Conservation (phyloP, 2,329 filamentous ascomycete genomes). For the Colletotrichum sp. region DNA sequence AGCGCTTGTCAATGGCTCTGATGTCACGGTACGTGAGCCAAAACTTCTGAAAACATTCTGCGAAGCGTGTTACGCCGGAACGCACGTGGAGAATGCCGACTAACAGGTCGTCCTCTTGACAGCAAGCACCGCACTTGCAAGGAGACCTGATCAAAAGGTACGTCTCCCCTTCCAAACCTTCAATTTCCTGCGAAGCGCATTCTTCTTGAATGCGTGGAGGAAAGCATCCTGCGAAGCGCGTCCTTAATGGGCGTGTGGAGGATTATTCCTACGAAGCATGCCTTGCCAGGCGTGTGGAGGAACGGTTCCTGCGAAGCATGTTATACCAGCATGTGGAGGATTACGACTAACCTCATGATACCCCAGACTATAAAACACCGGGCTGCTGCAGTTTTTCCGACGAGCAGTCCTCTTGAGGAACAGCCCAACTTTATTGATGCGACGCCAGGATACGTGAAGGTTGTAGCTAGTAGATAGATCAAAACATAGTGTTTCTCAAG, state of each 20-base stretch:
- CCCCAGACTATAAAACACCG: not conserved
- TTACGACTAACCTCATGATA: not conserved
- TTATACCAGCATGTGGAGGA: not conserved
- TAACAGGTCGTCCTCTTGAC: not conserved
- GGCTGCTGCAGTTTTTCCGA: not conserved
- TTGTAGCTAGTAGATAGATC: not conserved
- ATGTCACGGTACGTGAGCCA: not conserved
- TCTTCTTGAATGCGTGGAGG: not conserved
- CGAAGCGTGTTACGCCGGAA: not conserved
- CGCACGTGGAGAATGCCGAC: not conserved
- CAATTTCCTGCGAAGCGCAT: not conserved
- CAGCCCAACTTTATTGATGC: not conserved
- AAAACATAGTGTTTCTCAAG: not conserved
- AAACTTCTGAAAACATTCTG: not conserved
- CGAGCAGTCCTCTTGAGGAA: not conserved
- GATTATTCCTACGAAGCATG: not conserved
- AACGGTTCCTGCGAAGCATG: not conserved
- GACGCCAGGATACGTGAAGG: not conserved
- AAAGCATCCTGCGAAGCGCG: not conserved
- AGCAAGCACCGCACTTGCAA: not conserved
- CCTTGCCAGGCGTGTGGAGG: not conserved
- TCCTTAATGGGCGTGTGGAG: not conserved
- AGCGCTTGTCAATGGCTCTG: not conserved
- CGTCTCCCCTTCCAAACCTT: not conserved
- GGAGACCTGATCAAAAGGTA: not conserved